phyloP scores from a whole-genome alignment of 2,329 filamentous ascomycete genomes.

The Septoria petroselini region DNA sequence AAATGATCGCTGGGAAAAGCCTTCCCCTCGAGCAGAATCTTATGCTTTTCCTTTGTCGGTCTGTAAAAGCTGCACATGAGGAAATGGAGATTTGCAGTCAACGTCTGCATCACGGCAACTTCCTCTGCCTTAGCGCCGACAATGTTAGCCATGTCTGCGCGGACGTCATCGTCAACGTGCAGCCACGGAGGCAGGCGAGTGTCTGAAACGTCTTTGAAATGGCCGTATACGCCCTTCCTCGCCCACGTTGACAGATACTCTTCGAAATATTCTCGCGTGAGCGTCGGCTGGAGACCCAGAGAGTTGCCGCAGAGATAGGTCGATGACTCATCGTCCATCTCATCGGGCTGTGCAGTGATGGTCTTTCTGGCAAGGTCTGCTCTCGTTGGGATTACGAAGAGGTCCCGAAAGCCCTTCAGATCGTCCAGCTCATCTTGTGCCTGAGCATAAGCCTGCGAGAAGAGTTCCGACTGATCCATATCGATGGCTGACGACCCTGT shows the following conservation, averaged over 20 bases:
- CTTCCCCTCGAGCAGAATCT: slow-evolving; percentile 85
- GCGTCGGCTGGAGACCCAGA: slow-evolving; percentile 75
- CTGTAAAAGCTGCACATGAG: slow-evolving; percentile 81
- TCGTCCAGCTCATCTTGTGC: slow-evolving; percentile 40
- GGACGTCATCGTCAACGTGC: slow-evolving; percentile 72
- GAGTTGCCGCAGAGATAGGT: slow-evolving; percentile 92
- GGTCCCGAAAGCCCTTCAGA: slow-evolving; percentile 50
- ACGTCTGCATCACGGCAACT: slow-evolving; percentile 82
- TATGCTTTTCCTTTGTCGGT: slow-evolving; percentile 63
- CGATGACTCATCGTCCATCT: slow-evolving; percentile 43
- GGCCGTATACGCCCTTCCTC: slow-evolving; percentile 77
- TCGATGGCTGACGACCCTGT: not conserved
- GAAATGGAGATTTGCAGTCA: slow-evolving; percentile 78
- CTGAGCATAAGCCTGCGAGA: slow-evolving; percentile 24
- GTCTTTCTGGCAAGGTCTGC: slow-evolving; percentile 65
- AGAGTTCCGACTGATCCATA: slow-evolving; percentile 21
- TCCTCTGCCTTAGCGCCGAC: slow-evolving; percentile 71
- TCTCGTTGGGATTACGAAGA: slow-evolving; percentile 77
- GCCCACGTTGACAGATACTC: slow-evolving; percentile 80
- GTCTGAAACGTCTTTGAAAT: slow-evolving; percentile 68
- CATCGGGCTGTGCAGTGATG: slow-evolving; percentile 38
- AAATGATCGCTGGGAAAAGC: slow-evolving; percentile 73
- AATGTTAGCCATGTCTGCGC: slow-evolving; percentile 65
- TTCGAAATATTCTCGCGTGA: slow-evolving; percentile 62
- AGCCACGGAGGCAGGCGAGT: slow-evolving; percentile 71